Evolutionary conservation across 1,284 basidiomycete genomes (phyloP), one percentile per base, ranked within the genome.

Genomic region (Cryptococcus deneoformans): DNA sequence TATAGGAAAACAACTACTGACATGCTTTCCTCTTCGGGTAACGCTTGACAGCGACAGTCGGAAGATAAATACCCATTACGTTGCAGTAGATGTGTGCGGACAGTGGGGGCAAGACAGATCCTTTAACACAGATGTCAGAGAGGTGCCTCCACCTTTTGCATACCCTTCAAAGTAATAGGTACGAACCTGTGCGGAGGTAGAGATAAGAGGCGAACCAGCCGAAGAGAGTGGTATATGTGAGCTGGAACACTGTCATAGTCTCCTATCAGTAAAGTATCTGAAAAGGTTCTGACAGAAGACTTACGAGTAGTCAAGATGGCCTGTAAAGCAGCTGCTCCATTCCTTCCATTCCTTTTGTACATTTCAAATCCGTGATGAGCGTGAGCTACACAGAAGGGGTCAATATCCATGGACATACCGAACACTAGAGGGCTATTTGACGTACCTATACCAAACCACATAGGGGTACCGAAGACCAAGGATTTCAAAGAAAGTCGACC

Each of bases 81-180:
- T 99, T 99, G 80, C 95, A 98, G 70, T 93, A 92, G 3, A 89
- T 79, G 75, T 99, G 95, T 0, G 90, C 84, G 37, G 83, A 75
- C 53, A 92, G 80, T 0, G 90, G 81, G 0, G 83, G 80, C 38
- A 79, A 43, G 43, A 81, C 63, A 1, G 73, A 75, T 8, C 73
- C 78, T 20, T 20, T 20, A 20, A 20, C 20, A 20, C 20, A 20
- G 20, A 12, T 5, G 6, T 24, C 12, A 45, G n/a, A 38, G 6
- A 24, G 40, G 46, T 20, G 6, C n/a, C 2, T 8, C 34, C 46
- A 0, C 14, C 46, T 10, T 20, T 44, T 20, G 24, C 7, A 20
- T n/a, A 10, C 20, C 20, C 8, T 6, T 24, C 20, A 40, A n/a
- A 36, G 12, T 24, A 8, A 29, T 0, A 77, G 95, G 95, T 92